Conservation (phyloP, 176 grass and related monocot genomes). For the Oryza coarctata region DNA sequence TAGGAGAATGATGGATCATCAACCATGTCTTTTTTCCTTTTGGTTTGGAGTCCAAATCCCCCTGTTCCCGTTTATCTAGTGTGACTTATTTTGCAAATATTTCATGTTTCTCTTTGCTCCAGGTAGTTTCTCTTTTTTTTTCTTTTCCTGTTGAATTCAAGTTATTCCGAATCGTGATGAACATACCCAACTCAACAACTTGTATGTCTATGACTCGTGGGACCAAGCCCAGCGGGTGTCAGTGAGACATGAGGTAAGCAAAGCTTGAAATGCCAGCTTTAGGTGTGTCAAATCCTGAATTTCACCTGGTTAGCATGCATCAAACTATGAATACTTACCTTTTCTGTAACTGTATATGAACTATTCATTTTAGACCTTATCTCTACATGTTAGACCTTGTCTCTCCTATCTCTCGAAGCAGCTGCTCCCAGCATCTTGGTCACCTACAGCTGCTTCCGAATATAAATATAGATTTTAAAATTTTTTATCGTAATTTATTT, state of each 20-base stretch:
- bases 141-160: not conserved
- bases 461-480: no score
- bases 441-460: not conserved
- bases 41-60: conserved; percentile 42
- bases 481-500: no score
- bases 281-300: not conserved
- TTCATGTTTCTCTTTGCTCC: not conserved
- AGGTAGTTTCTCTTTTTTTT: not conserved
- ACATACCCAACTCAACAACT: not conserved
- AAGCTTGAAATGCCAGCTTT: not conserved
- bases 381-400: not conserved
- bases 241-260: not conserved
- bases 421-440: not conserved
- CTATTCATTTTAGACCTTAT: no score
- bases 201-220: not conserved
- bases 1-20: conserved; percentile 47
- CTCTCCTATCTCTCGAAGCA: not conserved
- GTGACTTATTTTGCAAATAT: conserved; percentile 5
- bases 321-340: not conserved
- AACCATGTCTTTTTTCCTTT: conserved; percentile 45
- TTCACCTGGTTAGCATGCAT: not conserved
- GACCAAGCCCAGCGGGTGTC: not conserved
- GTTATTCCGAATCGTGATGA: not conserved
- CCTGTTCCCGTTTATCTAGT: conserved; percentile 12
- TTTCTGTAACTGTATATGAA: not conserved